These are phyloP conservation scores for Penicillium nordicum DNA, from an alignment of 2,329 filamentous ascomycete genomes.

Conservation along the genomic window DNA sequence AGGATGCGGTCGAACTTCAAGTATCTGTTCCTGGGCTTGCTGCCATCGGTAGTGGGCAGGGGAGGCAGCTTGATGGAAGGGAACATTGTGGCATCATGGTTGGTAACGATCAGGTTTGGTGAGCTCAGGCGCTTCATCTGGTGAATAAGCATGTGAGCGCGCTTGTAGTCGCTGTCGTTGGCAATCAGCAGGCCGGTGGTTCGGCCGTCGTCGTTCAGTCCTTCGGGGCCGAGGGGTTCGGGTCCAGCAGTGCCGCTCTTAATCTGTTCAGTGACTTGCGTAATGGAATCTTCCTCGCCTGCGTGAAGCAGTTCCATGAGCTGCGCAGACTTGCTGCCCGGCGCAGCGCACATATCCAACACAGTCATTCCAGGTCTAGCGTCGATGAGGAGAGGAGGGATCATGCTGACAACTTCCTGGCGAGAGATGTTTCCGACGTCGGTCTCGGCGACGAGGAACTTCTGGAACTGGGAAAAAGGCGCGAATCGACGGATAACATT, in stretches of 20 bases:
- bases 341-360: constrained; percentile 92
- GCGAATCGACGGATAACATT: constrained; percentile 90
- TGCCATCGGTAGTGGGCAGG: constrained; percentile 51
- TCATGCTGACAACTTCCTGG: constrained; percentile 98
- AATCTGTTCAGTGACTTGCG: constrained; percentile 64
- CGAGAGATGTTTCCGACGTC: constrained; percentile 95
- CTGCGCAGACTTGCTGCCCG: constrained; percentile 95
- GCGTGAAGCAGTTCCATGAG: constrained; percentile 89
- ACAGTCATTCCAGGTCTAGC: constrained; percentile 88
- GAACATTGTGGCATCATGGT: constrained; percentile 95
- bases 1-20: constrained; percentile 96
- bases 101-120: constrained; percentile 93
- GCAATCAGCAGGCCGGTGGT: constrained; percentile 89
- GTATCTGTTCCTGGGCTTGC: constrained; percentile 61
- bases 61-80: constrained; percentile 83
- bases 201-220: constrained; percentile 70
- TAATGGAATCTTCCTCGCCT: constrained; percentile 84
- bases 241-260: constrained; percentile 59
- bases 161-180: constrained; percentile 95
- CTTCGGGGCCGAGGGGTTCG: constrained; percentile 48
- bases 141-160: constrained; percentile 94
- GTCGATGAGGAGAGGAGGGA: constrained; percentile 90
- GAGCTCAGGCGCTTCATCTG: constrained; percentile 97
- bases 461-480: constrained; percentile 93
- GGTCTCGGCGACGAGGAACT: constrained; percentile 95